Percentiles rank a stretch among this genome's conserved stretches.
Evolutionary conservation across 1,139 yeast genomes (phyloP).

Genomic region (Suhomyces choctaworum): DNA sequence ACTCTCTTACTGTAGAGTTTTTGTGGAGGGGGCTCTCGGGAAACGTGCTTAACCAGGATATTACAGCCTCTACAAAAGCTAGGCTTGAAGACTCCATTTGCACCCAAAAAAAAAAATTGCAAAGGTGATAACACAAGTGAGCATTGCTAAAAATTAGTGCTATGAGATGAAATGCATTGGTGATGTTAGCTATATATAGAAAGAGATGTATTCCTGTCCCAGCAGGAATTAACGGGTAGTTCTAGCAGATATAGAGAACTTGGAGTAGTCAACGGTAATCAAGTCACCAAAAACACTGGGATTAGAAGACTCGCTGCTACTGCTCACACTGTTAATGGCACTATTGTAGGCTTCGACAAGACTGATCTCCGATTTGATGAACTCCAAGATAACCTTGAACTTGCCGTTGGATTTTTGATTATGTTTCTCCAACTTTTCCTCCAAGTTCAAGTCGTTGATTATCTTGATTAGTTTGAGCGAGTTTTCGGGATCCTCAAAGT

Average conservation of each 20-base stretch:
- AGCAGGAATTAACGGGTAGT: constrained; percentile 16
- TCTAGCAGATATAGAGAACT: constrained; percentile 34
- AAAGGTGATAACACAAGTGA: too few species aligned
- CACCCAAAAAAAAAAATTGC: constrained; percentile 2
- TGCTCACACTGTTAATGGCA: constrained; percentile 18
- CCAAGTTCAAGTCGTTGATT: constrained; percentile 35
- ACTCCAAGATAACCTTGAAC: constrained; percentile 49
- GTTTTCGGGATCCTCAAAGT: constrained; percentile 21
- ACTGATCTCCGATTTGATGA: constrained; percentile 41
- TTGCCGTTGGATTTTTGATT: constrained; percentile 57
- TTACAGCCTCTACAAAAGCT: constrained; percentile 18
- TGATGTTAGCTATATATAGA: background rate
- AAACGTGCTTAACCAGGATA: constrained; percentile 30
- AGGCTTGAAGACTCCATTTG: background rate
- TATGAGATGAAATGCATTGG: background rate
- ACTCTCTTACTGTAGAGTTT: constrained; percentile 13
- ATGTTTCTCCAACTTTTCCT: constrained; percentile 55
- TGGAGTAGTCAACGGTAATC: constrained; percentile 50
- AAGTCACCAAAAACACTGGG: constrained; percentile 37
- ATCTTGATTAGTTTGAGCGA: constrained; percentile 32
- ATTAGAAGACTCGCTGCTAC: constrained; percentile 15
- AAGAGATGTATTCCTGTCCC: constrained; percentile 1
- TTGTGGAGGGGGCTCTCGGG: constrained; percentile 21
- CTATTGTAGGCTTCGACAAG: constrained; percentile 28
- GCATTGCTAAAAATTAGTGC: too few species aligned